These are phyloP conservation scores for Blastosporella zonata DNA, from an alignment of 1,284 basidiomycete species.

Conservation along the genomic window DNA sequence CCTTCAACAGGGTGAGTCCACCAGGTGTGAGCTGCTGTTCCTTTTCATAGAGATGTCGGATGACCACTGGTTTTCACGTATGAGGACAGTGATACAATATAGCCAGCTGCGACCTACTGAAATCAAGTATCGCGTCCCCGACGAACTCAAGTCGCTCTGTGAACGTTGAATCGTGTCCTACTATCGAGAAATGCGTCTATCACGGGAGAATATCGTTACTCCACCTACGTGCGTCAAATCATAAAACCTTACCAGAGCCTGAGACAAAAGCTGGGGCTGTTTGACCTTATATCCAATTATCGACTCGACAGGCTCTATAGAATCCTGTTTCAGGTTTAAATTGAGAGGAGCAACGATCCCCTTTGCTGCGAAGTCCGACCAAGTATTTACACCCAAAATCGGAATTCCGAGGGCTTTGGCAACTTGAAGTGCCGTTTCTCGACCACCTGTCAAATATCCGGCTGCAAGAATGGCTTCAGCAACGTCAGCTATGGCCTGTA, in stretches of 20 bases:
- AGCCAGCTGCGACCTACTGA: conserved; percentile 45
- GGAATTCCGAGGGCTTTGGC: conserved; percentile 63
- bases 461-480: conserved; percentile 80
- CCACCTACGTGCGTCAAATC: not conserved
- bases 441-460: conserved; percentile 68
- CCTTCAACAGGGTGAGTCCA: conserved; percentile 73
- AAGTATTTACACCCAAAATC: conserved; percentile 55
- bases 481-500: conserved; percentile 76
- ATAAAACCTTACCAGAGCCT: conserved; percentile 61
- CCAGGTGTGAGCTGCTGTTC: conserved; percentile 66
- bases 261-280: conserved; percentile 58
- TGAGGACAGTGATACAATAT: conserved; percentile 5
- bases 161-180: conserved; percentile 49
- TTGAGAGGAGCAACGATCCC: conserved; percentile 38
- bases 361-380: conserved; percentile 67
- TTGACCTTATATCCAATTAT: conserved; percentile 62
- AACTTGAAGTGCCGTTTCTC: conserved; percentile 58
- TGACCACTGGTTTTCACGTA: conserved; percentile 52
- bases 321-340: conserved; percentile 39
- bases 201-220: not conserved
- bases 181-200: conserved; percentile 64
- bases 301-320: conserved; percentile 54
- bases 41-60: conserved; percentile 63
- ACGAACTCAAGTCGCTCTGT: conserved; percentile 80
- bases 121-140: conserved; percentile 80